Conservation (phyloP, 345 rosid species). For the Pistacia atlantica region DNA sequence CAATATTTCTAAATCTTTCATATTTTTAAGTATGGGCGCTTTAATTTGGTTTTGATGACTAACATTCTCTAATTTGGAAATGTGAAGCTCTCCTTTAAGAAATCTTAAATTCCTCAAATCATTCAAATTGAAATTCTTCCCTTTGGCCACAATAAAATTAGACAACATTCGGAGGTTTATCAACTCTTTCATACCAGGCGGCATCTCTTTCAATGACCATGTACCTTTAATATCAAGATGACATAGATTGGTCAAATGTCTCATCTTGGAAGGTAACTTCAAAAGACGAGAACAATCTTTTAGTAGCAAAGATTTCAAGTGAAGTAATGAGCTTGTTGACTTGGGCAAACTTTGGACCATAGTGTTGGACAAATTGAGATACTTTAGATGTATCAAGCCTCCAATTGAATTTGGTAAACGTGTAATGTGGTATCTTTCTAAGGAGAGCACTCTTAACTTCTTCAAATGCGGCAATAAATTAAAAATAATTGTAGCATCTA, state of each 20-base stretch:
- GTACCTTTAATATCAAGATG: slow-evolving; percentile 29
- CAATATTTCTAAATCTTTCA: no score
- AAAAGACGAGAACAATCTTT: slow-evolving; percentile 11
- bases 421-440: slow-evolving; percentile 3
- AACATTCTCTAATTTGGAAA: no score
- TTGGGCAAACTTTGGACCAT: neutral
- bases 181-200: slow-evolving; percentile 10
- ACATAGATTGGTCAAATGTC: slow-evolving; percentile 22
- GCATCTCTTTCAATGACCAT: slow-evolving; percentile 23
- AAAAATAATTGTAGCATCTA: neutral
- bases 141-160: no score
- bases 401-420: slow-evolving; percentile 16
- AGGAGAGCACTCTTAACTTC: slow-evolving; percentile 23
- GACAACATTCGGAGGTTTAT: slow-evolving; percentile 14
- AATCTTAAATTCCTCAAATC: no score
- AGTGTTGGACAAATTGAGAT: neutral
- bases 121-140: no score
- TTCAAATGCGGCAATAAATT: slow-evolving; percentile 15
- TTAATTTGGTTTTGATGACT: no score
- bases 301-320: slow-evolving; percentile 23
- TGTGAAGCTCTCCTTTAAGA: no score
- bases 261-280: slow-evolving; percentile 21
- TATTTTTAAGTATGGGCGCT: no score
- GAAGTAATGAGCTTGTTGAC: neutral
- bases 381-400: neutral